Evolutionary conservation across 2,329 filamentous ascomycete species (phyloP).

Genomic region (Fusarium nodosum): DNA sequence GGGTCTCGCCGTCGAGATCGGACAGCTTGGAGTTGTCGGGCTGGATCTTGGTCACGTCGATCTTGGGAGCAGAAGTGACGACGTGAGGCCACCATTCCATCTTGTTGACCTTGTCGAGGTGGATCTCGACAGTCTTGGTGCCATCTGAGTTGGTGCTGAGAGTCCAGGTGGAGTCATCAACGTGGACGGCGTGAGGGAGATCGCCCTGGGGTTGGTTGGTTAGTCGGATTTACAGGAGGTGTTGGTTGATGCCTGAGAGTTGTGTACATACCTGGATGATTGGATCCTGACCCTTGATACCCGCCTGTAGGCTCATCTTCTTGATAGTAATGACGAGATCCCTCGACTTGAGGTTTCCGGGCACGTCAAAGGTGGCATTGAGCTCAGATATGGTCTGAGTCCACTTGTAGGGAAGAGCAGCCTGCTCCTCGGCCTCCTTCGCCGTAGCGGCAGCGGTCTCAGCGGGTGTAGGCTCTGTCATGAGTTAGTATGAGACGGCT

Average conservation of each 20-base stretch:
- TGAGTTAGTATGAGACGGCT: neutral
- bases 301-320: constrained; percentile 81
- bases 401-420: constrained; percentile 96
- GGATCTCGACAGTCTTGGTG: constrained; percentile 77
- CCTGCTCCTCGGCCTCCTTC: constrained; percentile 89
- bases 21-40: constrained; percentile 93
- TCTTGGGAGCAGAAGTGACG: constrained; percentile 85
- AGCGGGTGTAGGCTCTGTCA: constrained; percentile 66
- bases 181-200: constrained; percentile 81
- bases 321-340: constrained; percentile 88
- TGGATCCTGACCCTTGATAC: constrained; percentile 88
- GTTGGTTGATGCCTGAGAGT: neutral
- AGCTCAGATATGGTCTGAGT: constrained; percentile 91
- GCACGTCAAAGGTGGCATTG: constrained; percentile 82
- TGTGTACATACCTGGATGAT: constrained; percentile 77
- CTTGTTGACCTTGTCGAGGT: constrained; percentile 96
- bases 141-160: constrained; percentile 80
- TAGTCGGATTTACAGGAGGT: neutral
- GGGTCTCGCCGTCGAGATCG: constrained; percentile 94
- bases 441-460: constrained; percentile 71
- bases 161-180: constrained; percentile 96
- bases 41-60: constrained; percentile 94
- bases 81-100: constrained; percentile 99
- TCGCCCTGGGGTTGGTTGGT: constrained; percentile 72
- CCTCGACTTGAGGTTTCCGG: constrained; percentile 84